These are phyloP conservation scores for Populus ilicifolia DNA, from an alignment of 345 rosid genomes.

Conservation along the genomic window DNA sequence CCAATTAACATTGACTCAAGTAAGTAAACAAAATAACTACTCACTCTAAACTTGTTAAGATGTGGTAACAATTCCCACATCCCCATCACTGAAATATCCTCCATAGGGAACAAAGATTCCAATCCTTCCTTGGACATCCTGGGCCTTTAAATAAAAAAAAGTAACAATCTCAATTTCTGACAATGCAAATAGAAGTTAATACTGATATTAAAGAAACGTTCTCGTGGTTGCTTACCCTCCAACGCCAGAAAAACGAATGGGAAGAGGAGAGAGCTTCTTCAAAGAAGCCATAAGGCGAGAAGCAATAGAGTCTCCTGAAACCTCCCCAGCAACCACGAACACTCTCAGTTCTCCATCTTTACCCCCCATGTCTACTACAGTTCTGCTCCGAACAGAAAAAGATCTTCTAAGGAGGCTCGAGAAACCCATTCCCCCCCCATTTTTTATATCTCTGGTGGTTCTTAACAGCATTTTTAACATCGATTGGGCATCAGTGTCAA, in stretches of 20 bases:
- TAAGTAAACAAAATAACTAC: slow-evolving; percentile 11
- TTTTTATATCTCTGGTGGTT: neutral
- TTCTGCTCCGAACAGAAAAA: slow-evolving; percentile 36
- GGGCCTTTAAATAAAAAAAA: slow-evolving; percentile 34
- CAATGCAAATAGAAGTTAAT: neutral
- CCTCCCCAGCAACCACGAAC: slow-evolving; percentile 83
- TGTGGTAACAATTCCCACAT: slow-evolving; percentile 86
- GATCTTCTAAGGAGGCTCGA: slow-evolving; percentile 1
- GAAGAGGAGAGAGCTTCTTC: slow-evolving; percentile 59
- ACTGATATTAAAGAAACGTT: neutral
- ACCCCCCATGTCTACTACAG: slow-evolving; percentile 44
- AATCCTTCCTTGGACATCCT: slow-evolving; percentile 75
- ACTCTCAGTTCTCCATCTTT: slow-evolving; percentile 74
- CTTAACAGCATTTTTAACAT: slow-evolving; percentile 9
- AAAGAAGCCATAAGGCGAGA: slow-evolving; percentile 83
- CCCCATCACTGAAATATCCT: slow-evolving; percentile 92
- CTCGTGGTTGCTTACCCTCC: slow-evolving; percentile 63
- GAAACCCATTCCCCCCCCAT: neutral
- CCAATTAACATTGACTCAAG: neutral
- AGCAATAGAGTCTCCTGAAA: slow-evolving; percentile 80
- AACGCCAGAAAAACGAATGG: slow-evolving; percentile 74
- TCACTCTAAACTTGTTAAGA: slow-evolving; percentile 66
- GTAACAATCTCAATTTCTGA: neutral
- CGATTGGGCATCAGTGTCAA: neutral
- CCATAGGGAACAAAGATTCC: slow-evolving; percentile 72